phyloP scores from a whole-genome alignment of 345 rosid genomes.

The Arabidopsis arenosa region DNA sequence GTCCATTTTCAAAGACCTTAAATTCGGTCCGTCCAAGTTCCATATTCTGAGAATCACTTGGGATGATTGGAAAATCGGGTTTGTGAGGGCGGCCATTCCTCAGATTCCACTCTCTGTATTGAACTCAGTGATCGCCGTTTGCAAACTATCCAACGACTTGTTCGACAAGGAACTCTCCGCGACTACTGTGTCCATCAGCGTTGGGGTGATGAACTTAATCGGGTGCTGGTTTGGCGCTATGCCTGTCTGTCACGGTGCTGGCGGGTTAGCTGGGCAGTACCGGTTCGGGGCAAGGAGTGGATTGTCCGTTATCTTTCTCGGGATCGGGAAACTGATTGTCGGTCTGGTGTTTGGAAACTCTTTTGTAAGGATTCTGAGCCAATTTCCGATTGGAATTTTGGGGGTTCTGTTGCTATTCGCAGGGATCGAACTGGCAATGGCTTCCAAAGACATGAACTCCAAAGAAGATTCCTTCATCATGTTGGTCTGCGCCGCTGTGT shows the following conservation, averaged over 20 bases:
- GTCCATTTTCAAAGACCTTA: constrained; percentile 53
- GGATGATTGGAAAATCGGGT: constrained; percentile 92
- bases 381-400: constrained; percentile 83
- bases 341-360: constrained; percentile 86
- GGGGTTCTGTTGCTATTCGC: constrained; percentile 90
- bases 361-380: constrained; percentile 68
- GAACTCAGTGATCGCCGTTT: constrained; percentile 87
- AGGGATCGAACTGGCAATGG: constrained; percentile 85
- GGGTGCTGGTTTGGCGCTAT: constrained; percentile 97
- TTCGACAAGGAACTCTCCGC: constrained; percentile 75
- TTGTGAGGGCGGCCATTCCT: constrained; percentile 81
- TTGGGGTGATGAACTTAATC: constrained; percentile 76
- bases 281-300: constrained; percentile 90
- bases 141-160: constrained; percentile 76
- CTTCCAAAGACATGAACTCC: constrained; percentile 76
- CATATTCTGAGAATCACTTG: constrained; percentile 60
- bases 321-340: constrained; percentile 66
- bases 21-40: constrained; percentile 73
- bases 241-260: constrained; percentile 95
- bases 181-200: constrained; percentile 69
- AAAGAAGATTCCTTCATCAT: constrained; percentile 80
- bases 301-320: constrained; percentile 69
- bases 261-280: constrained; percentile 90
- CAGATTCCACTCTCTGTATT: constrained; percentile 82
- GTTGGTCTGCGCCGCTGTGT: constrained; percentile 86